Evolutionary conservation across 805 yeast species (phyloP).

Genomic region (Brettanomyces bruxellensis): DNA sequence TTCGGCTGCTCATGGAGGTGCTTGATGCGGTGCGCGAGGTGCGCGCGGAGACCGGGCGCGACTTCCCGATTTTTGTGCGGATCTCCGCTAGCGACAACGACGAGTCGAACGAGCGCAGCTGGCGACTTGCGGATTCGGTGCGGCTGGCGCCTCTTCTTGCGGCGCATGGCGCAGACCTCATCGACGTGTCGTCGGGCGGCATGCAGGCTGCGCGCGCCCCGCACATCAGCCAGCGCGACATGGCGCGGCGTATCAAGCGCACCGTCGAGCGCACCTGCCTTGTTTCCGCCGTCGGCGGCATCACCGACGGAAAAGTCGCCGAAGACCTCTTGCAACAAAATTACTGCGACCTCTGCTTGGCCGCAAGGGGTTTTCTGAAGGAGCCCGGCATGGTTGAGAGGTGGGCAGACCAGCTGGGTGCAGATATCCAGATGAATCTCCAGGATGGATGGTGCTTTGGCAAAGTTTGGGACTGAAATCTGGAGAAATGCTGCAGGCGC

Average conservation of each 20-base stretch:
- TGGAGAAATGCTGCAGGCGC: no score
- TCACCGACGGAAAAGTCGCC: slow-evolving; percentile 28
- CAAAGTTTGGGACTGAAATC: slow-evolving; percentile 7
- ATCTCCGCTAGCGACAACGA: slow-evolving; percentile 36
- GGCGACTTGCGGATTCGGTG: slow-evolving; percentile 38
- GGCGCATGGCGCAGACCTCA: slow-evolving; percentile 36
- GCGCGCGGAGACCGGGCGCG: slow-evolving; percentile 4
- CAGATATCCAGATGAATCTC: slow-evolving; percentile 17
- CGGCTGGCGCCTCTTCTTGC: slow-evolving; percentile 30
- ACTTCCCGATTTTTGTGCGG: slow-evolving; percentile 38
- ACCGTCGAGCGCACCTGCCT: slow-evolving; percentile 33
- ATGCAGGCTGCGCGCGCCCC: slow-evolving; percentile 20
- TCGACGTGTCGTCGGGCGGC: slow-evolving; percentile 52
- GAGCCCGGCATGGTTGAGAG: slow-evolving; percentile 41
- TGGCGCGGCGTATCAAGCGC: slow-evolving; percentile 33
- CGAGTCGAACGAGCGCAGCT: slow-evolving; percentile 28
- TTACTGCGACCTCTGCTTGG: slow-evolving; percentile 37
- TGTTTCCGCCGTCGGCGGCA: slow-evolving; percentile 40
- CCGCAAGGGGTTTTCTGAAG: slow-evolving; percentile 37
- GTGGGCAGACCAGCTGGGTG: slow-evolving; percentile 42
- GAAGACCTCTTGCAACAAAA: slow-evolving; percentile 33
- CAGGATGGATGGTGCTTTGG: slow-evolving; percentile 12
- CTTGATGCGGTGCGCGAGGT: slow-evolving; percentile 27
- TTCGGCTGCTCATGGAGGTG: slow-evolving; percentile 25
- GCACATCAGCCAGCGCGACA: slow-evolving; percentile 29